phyloP scores from a whole-genome alignment of 2,329 filamentous ascomycete species.

The Fusarium humuli region DNA sequence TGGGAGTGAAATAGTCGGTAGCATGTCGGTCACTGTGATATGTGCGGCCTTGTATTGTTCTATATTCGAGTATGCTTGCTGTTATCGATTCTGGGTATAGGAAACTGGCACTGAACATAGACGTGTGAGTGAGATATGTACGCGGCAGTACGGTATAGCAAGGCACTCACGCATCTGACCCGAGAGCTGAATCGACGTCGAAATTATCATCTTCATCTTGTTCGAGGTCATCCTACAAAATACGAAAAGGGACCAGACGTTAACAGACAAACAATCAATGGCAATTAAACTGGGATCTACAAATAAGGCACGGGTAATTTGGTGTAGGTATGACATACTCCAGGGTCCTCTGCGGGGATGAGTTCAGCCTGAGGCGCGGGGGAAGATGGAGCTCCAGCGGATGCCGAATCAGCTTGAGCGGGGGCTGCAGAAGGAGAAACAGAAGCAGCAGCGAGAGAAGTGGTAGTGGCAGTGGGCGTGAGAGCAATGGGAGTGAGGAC shows the following conservation, averaged over 20 bases:
- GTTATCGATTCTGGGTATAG: slow-evolving; percentile 37
- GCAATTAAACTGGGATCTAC: not conserved
- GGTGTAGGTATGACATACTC: slow-evolving; percentile 26
- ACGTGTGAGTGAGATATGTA: slow-evolving; percentile 1
- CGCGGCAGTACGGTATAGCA: not conserved
- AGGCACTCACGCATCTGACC: slow-evolving; percentile 39
- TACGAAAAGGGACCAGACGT: slow-evolving; percentile 7
- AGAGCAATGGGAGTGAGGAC: not conserved
- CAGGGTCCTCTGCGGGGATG: slow-evolving; percentile 37
- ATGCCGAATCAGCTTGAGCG: slow-evolving; percentile 23
- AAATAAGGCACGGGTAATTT: not conserved
- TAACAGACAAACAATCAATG: slow-evolving; percentile 5
- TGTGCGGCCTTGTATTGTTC: slow-evolving; percentile 40
- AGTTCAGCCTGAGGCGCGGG: slow-evolving; percentile 36
- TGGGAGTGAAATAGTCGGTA: slow-evolving; percentile 40
- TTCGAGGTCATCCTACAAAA: slow-evolving; percentile 15
- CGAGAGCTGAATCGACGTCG: slow-evolving; percentile 41
- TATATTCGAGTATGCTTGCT: slow-evolving; percentile 42
- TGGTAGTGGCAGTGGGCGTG: slow-evolving; percentile 12
- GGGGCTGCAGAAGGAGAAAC: slow-evolving; percentile 7
- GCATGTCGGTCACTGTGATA: slow-evolving; percentile 41
- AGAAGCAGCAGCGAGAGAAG: not conserved
- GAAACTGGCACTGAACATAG: slow-evolving; percentile 32
- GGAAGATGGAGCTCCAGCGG: slow-evolving; percentile 11
- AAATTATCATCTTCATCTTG: slow-evolving; percentile 18